Evolutionary conservation across 495 filamentous ascomycete species (phyloP).

Genomic region (Hyaloscypha bicolor): DNA sequence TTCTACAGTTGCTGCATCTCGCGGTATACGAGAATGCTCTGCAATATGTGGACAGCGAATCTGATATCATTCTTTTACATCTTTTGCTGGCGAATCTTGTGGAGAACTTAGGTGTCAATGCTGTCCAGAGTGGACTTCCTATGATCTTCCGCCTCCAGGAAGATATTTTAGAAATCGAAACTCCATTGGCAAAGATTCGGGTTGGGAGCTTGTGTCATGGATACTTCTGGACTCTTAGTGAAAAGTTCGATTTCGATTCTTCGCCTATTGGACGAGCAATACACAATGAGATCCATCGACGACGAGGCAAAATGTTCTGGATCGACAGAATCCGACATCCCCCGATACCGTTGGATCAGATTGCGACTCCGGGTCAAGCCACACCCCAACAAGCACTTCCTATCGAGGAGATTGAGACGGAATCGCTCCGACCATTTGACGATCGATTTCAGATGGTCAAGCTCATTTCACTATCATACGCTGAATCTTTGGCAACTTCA

Average conservation of each 20-base stretch:
- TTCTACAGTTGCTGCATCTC: constrained; percentile 82
- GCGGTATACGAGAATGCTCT: constrained; percentile 84
- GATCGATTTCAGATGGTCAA: constrained; percentile 67
- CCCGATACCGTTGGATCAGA: constrained; percentile 45
- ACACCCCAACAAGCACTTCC: constrained; percentile 46
- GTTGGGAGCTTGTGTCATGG: constrained; percentile 84
- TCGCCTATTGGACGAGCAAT: constrained; percentile 67
- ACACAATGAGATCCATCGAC: constrained; percentile 71
- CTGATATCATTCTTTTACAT: constrained; percentile 75
- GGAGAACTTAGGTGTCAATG: constrained; percentile 80
- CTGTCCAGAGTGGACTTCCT: constrained; percentile 73
- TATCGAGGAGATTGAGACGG: constrained; percentile 53
- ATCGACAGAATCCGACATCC: constrained; percentile 63
- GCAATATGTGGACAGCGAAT: constrained; percentile 66
- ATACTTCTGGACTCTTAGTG: constrained; percentile 77
- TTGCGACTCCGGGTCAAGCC: constrained; percentile 39
- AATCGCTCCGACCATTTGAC: constrained; percentile 67
- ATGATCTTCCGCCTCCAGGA: constrained; percentile 89
- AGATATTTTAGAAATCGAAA: constrained; percentile 68
- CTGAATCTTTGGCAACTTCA: constrained; percentile 55
- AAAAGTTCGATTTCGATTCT: constrained; percentile 75
- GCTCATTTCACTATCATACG: constrained; percentile 70
- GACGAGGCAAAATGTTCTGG: constrained; percentile 75
- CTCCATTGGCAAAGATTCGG: constrained; percentile 66
- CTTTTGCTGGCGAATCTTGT: constrained; percentile 72